Conservation (phyloP, 352 stramenopile genomes). For the Saprolegnia diclina region DNA sequence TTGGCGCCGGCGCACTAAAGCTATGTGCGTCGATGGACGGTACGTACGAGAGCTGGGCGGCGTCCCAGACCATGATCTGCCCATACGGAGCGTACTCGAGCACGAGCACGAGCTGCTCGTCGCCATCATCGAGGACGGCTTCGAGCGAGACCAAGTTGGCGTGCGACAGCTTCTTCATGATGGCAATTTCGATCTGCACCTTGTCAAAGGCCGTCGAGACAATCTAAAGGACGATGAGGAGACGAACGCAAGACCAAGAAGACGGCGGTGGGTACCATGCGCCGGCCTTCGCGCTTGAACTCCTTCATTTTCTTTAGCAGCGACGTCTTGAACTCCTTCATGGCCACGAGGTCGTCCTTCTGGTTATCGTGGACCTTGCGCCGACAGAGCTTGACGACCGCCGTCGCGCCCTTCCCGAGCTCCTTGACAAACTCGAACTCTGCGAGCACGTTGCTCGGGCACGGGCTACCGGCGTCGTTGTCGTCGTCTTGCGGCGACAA, state of each 20-base stretch:
- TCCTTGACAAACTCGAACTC: constrained; percentile 80
- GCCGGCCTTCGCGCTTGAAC: constrained; percentile 67
- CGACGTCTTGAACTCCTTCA: constrained; percentile 85
- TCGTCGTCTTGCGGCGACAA: constrained; percentile 3
- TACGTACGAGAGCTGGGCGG: constrained; percentile 49
- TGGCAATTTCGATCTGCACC: constrained; percentile 82
- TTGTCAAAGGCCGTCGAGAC: constrained; percentile 83
- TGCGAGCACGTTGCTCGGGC: constrained; percentile 9
- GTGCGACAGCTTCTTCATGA: constrained; percentile 86
- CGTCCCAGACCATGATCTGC: constrained; percentile 83
- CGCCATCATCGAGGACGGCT: constrained; percentile 78
- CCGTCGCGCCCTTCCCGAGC: constrained; percentile 70
- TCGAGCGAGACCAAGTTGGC: constrained; percentile 70
- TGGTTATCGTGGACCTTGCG: constrained; percentile 34
- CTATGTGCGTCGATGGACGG: constrained; percentile 23
- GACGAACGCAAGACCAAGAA: background rate
- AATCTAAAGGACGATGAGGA: constrained; percentile 27
- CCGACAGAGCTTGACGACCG: constrained; percentile 58
- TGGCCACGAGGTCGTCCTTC: constrained; percentile 51
- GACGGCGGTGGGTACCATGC: constrained; percentile 39
- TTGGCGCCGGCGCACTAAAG: background rate
- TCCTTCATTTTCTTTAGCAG: constrained; percentile 82
- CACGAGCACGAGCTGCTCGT: constrained; percentile 78
- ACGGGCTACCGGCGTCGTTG: background rate
- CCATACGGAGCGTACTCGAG: constrained; percentile 75